Evolutionary conservation across 179 eudicot species (phyloP), one percentile per base, ranked within the genome.

Genomic region (Actinidia arguta): DNA sequence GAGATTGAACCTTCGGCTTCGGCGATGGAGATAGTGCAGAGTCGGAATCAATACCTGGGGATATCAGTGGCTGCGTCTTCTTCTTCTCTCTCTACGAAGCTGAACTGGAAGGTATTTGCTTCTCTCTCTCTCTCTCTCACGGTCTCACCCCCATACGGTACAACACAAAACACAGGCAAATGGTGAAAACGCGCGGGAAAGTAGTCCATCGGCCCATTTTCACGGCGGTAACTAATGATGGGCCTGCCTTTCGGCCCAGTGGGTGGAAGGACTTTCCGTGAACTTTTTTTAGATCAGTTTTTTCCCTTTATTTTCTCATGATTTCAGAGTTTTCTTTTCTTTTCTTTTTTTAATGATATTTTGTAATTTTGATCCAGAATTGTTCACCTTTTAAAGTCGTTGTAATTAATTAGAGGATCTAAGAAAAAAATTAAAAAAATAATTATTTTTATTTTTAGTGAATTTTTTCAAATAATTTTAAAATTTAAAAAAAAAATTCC

Each of bases 1-100:
- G 24, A 48, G 16, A 51, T 16, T 18, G 51, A 44, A 96, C 98
- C 98, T 93, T 96, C 91, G 36, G 94, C 80, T 85, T 93, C 85
- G 47, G 91, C 93, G 77, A 95, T 88, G 59, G 94, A 83, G 82
- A 95, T 90, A 11, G 97, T 86, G 81, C 88, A 85, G 52, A 95
- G 94, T 46, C 95, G 98, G 84, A 97, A 97, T 72, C 98, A 92
- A 82, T 92, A 94, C 67, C 92, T 84, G 6, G 95, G 78, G 48
- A 90, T 76, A 48, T 82, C 92, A 52, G 85, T 84, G 75, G 85
- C 88, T n/a, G 86, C 90, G 31, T 87, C 88, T 3, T 89, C 90
- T 73, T 88, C 92, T 27, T 92, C 92, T 80, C 85, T 90, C 83
- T 91, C 97, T 83, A 58, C 80, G 27, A n/a, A n/a, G n/a, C n/a